These are phyloP conservation scores for Tricholoma flavovirens DNA, from an alignment of 768 basidiomycete species.

Conservation along the genomic window DNA sequence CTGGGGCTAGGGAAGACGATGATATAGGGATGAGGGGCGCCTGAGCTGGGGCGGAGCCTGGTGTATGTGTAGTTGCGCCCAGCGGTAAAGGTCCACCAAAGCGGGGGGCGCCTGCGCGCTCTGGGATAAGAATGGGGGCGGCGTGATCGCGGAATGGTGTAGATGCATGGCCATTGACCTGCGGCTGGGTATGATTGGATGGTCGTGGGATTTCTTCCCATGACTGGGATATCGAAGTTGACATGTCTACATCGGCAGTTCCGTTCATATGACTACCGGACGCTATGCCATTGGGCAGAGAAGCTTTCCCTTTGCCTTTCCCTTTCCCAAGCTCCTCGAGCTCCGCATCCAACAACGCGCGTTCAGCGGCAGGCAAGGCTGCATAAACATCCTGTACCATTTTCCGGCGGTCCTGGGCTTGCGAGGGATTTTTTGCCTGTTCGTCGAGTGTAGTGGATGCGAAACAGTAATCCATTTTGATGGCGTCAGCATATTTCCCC, in stretches of 20 bases:
- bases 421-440: slow-evolving; percentile 19
- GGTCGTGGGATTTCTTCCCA: slow-evolving; percentile 53
- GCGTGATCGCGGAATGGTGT: slow-evolving; percentile 13
- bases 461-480: slow-evolving; percentile 69
- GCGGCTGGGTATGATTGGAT: slow-evolving; percentile 1
- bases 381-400: slow-evolving; percentile 69
- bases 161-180: slow-evolving; percentile 9
- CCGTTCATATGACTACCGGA: slow-evolving; percentile 12
- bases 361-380: slow-evolving; percentile 57
- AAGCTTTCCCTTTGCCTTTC: neutral
- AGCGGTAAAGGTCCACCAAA: slow-evolving; percentile 26
- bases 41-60: neutral
- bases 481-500: slow-evolving; percentile 65
- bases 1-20: neutral
- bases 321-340: slow-evolving; percentile 30
- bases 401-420: slow-evolving; percentile 52
- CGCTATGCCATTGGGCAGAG: slow-evolving; percentile 6
- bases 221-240: slow-evolving; percentile 35
- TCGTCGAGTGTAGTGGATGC: slow-evolving; percentile 36
- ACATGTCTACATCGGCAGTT: slow-evolving; percentile 28
- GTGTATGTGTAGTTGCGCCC: slow-evolving; percentile 6
- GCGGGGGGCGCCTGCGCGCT: slow-evolving; percentile 28
- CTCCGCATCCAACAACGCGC: slow-evolving; percentile 55
- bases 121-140: slow-evolving; percentile 18
- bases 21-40: slow-evolving; percentile 13